A percentile compares a stretch with the other conserved stretches of the same genome.
Conservation (phyloP, 495 filamentous ascomycete genomes). For the Tuber umbilicatum region DNA sequence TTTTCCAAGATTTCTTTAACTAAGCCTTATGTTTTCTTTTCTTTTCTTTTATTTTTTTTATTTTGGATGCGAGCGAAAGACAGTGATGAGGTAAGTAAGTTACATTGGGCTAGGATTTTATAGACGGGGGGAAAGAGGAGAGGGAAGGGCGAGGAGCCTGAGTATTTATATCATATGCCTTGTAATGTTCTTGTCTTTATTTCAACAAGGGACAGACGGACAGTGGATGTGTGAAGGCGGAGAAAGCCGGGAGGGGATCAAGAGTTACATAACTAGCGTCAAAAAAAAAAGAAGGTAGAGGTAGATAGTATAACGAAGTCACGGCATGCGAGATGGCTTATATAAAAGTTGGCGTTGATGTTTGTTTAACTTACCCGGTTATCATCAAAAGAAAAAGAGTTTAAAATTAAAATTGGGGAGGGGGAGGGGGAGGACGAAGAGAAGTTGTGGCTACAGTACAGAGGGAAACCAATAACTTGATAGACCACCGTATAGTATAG, state of each 20-base stretch:
- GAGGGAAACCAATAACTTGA: background rate
- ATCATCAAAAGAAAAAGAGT: background rate
- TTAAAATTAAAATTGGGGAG: background rate
- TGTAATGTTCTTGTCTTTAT: background rate
- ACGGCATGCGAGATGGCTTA: background rate
- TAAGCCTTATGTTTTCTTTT: background rate
- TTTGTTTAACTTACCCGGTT: background rate
- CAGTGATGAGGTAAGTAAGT: background rate
- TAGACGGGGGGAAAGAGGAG: background rate
- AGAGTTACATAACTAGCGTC: background rate
- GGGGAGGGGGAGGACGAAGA: too few species aligned
- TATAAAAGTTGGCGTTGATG: background rate
- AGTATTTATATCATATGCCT: constrained; percentile 3
- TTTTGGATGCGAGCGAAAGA: background rate
- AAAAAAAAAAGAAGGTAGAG: background rate
- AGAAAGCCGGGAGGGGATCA: background rate
- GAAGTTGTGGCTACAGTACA: background rate
- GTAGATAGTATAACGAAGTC: background rate
- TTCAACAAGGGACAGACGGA: background rate
- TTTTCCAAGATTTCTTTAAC: background rate
- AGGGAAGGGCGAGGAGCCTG: background rate
- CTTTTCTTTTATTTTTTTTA: background rate
- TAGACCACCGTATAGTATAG: background rate
- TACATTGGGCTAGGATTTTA: background rate
- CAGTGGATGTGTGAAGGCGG: background rate